These are phyloP conservation scores for Pseudogymnoascus sp. DNA, from an alignment of 2,329 filamentous ascomycete genomes.

Conservation along the genomic window DNA sequence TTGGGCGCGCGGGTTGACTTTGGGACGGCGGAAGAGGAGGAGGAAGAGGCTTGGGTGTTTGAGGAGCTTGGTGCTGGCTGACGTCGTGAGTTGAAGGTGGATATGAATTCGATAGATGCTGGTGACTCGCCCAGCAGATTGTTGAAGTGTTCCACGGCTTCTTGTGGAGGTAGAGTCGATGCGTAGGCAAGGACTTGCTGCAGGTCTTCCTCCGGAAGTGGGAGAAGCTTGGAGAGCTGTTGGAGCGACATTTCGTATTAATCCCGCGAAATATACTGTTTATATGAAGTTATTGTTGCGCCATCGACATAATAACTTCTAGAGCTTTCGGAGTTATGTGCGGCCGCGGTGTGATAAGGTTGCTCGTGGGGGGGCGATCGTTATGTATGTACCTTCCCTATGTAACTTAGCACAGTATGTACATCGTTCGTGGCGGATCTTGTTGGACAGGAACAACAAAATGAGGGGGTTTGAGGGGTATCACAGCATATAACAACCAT, in stretches of 20 bases:
- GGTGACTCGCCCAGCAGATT: slow-evolving; percentile 83
- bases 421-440: neutral
- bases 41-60: slow-evolving; percentile 9
- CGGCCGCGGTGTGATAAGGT: neutral
- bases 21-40: slow-evolving; percentile 31
- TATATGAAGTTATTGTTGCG: neutral
- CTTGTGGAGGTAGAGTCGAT: slow-evolving; percentile 63
- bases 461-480: slow-evolving; percentile 2
- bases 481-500: neutral
- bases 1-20: slow-evolving; percentile 40
- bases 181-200: slow-evolving; percentile 80
- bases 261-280: neutral
- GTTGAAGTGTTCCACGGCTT: slow-evolving; percentile 75
- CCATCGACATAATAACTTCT: neutral
- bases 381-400: neutral
- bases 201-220: slow-evolving; percentile 75
- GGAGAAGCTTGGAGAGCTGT: slow-evolving; percentile 71
- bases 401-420: neutral
- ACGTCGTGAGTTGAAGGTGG: slow-evolving; percentile 62
- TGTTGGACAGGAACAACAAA: slow-evolving; percentile 1
- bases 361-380: neutral
- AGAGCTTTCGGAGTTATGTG: neutral
- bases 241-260: slow-evolving; percentile 37
- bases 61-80: slow-evolving; percentile 31
- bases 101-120: slow-evolving; percentile 62